phyloP scores from a whole-genome alignment of 306 rosid species.

The Oemleria cerasiformis region DNA sequence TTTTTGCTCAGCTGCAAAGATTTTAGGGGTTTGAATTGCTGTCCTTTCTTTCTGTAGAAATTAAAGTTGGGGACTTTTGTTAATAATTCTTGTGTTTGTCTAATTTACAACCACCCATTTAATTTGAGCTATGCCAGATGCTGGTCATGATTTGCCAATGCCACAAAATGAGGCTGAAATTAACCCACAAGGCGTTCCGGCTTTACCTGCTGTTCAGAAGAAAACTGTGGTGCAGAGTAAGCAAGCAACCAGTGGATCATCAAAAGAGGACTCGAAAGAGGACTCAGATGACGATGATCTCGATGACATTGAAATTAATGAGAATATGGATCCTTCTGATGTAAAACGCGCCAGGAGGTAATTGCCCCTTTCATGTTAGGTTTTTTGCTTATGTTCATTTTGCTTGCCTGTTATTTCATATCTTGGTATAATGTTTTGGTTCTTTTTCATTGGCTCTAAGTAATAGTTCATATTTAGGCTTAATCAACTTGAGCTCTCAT shows the following conservation, averaged over 20 bases:
- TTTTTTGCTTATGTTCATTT: background rate
- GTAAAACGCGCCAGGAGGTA: slow-evolving; percentile 61
- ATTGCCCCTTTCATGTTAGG: background rate
- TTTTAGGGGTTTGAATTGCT: background rate
- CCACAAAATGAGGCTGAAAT: slow-evolving; percentile 36
- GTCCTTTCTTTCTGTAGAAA: background rate
- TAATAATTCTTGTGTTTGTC: background rate
- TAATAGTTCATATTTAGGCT: background rate
- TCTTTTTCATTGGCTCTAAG: background rate
- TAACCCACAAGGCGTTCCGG: slow-evolving; percentile 32
- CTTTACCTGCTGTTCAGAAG: slow-evolving; percentile 39
- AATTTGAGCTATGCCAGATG: slow-evolving; percentile 24
- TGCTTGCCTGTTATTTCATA: slow-evolving; percentile 12
- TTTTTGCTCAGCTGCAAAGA: background rate
- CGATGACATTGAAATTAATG: slow-evolving; percentile 49
- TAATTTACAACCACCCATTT: background rate
- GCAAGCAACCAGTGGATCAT: slow-evolving; percentile 57
- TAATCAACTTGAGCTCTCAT: background rate
- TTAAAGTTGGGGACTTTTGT: slow-evolving; percentile 1
- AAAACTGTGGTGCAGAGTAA: slow-evolving; percentile 29
- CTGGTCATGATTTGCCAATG: slow-evolving; percentile 19
- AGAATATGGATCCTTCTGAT: slow-evolving; percentile 49
- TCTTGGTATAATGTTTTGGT: background rate
- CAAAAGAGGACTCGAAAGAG: slow-evolving; percentile 55
- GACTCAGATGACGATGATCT: slow-evolving; percentile 60